These are phyloP conservation scores for Cladosporium phlei DNA, from an alignment of 2,329 filamentous ascomycete species.

Conservation along the genomic window DNA sequence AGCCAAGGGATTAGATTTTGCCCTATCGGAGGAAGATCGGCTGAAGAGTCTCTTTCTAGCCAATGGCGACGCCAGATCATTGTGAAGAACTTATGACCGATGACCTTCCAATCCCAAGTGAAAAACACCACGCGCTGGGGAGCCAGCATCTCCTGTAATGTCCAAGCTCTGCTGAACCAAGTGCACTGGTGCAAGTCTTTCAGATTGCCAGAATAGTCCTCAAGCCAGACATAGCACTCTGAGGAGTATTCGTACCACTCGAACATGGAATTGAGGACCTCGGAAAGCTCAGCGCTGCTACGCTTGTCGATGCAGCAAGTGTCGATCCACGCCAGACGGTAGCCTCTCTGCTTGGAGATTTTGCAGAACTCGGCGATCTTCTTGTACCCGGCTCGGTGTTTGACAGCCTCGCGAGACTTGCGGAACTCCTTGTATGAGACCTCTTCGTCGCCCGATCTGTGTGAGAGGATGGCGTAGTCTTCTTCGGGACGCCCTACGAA, in stretches of 20 bases:
- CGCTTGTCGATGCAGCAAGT: conserved; percentile 20
- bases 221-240: conserved; percentile 1
- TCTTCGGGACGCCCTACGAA: conserved; percentile 13
- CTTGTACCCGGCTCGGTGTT: conserved; percentile 2
- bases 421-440: conserved; percentile 18
- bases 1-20: not conserved
- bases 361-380: conserved; percentile 10
- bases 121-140: conserved; percentile 17
- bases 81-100: conserved; percentile 18
- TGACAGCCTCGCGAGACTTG: conserved; percentile 2
- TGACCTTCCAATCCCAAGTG: conserved; percentile 18
- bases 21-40: not conserved
- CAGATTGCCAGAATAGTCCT: not conserved
- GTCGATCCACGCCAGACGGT: conserved; percentile 10
- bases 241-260: conserved; percentile 8
- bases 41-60: too few relatives aligned
- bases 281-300: conserved; percentile 17
- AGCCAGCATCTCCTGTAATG: conserved; percentile 24
- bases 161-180: conserved; percentile 24
- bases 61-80: not conserved
- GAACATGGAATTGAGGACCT: conserved; percentile 18
- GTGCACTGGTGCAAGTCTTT: conserved; percentile 6
- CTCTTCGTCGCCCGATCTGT: conserved; percentile 22
- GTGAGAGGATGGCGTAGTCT: conserved; percentile 25
- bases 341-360: not conserved